Conservation (phyloP, 2,329 filamentous ascomycete species). For the Alternaria rosae region DNA sequence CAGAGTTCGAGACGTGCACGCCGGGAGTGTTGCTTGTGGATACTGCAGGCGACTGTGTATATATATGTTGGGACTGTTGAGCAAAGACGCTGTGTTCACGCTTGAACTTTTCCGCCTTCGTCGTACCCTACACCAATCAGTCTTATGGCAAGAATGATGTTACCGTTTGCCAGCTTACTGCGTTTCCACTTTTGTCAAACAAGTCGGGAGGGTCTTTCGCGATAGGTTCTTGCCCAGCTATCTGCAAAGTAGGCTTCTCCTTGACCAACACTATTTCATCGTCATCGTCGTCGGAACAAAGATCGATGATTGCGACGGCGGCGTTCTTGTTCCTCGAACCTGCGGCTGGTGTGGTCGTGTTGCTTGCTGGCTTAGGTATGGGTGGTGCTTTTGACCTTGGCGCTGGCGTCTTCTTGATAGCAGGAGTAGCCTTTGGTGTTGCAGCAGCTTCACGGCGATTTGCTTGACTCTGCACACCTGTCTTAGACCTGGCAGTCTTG, state of each 20-base stretch:
- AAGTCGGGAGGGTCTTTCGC: not conserved
- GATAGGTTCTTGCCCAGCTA: not conserved
- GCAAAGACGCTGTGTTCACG: not conserved
- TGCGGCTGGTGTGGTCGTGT: not conserved
- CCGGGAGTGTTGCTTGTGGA: not conserved
- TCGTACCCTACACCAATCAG: not conserved
- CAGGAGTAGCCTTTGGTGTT: not conserved
- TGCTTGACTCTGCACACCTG: not conserved
- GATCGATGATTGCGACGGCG: slow-evolving; percentile 5
- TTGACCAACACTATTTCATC: not conserved
- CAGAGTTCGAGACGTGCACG: not conserved
- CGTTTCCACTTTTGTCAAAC: not conserved
- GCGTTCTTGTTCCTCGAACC: not conserved
- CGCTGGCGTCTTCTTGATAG: not conserved
- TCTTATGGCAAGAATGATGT: not conserved
- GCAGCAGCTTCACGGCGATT: not conserved
- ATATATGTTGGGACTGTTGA: not conserved
- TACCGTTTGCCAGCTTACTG: not conserved
- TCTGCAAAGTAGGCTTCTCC: not conserved
- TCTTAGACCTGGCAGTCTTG: not conserved
- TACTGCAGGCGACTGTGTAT: not conserved
- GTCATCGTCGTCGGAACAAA: slow-evolving; percentile 19
- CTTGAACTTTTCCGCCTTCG: not conserved
- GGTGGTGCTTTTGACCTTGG: not conserved
- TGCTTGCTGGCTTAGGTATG: not conserved